Percentiles rank a stretch among this genome's conserved stretches.
These are phyloP conservation scores for Yamadazyma blattariae DNA, from an alignment of 1,139 yeast species.

Conservation along the genomic window DNA sequence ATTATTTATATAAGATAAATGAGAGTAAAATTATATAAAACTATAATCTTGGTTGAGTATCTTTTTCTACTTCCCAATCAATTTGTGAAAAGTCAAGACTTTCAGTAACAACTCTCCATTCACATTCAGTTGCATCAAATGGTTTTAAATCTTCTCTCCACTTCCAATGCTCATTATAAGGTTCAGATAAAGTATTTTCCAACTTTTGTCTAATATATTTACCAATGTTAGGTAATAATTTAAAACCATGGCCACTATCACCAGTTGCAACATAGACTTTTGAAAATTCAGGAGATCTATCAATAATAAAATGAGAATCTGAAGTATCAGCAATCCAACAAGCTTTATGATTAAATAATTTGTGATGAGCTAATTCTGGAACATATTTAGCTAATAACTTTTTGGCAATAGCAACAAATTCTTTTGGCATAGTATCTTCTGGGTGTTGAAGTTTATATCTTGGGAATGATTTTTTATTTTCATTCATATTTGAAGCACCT, in stretches of 20 bases:
- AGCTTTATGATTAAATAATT: conserved; percentile 23
- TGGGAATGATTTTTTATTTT: conserved; percentile 10
- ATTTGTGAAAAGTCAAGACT: conserved; percentile 25
- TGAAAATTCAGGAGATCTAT: conserved; percentile 10
- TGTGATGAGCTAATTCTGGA: conserved; percentile 9
- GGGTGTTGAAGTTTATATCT: conserved; percentile 18
- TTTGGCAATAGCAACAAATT: conserved; percentile 17
- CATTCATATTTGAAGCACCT: conserved; percentile 14
- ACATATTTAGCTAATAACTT: conserved; percentile 24
- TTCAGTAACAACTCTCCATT: conserved; percentile 28
- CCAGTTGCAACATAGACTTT: conserved; percentile 13
- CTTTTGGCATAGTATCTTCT: conserved; percentile 17
- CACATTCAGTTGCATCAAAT: conserved; percentile 22
- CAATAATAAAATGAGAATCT: conserved; percentile 10
- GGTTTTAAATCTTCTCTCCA: conserved; percentile 18
- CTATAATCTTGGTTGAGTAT: conserved; percentile 8
- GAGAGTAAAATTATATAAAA: too few relatives aligned
- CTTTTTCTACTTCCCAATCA: conserved; percentile 20
- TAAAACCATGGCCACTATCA: conserved; percentile 16
- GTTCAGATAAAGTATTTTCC: conserved; percentile 20
- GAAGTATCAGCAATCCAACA: conserved; percentile 16
- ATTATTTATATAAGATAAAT: too few relatives aligned
- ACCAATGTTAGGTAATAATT: conserved; percentile 13
- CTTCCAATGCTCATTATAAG: conserved; percentile 17
- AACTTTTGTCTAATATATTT: conserved; percentile 11